Percentiles rank a stretch among this genome's conserved stretches.
Evolutionary conservation across 2,329 filamentous ascomycete species (phyloP).

Genomic region (Plectosphaerella cucumerina): DNA sequence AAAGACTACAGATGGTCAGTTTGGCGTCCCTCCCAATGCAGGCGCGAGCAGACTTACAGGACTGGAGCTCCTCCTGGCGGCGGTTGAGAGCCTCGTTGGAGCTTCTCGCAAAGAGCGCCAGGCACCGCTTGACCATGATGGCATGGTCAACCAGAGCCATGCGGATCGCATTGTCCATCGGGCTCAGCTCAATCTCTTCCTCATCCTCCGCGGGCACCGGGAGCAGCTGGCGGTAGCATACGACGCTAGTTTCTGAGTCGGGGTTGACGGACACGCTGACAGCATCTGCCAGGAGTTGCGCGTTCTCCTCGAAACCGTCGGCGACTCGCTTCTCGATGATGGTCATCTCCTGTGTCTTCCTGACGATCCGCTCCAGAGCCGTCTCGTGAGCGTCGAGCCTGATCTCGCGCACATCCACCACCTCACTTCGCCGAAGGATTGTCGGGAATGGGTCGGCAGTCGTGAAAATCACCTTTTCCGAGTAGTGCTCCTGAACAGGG

Average conservation of each 20-base stretch:
- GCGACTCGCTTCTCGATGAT: constrained; percentile 69
- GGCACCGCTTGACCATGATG: constrained; percentile 77
- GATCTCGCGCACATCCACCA: constrained; percentile 64
- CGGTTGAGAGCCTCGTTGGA: constrained; percentile 54
- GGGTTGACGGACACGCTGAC: constrained; percentile 74
- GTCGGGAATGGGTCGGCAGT: constrained; percentile 87
- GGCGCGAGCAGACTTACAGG: constrained; percentile 47
- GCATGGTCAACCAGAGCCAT: constrained; percentile 87
- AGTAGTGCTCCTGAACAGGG: constrained; percentile 66
- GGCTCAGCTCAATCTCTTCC: constrained; percentile 43
- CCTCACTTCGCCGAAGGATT: constrained; percentile 82
- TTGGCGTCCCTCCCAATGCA: background rate
- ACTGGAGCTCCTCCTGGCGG: constrained; percentile 56
- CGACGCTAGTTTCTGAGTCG: constrained; percentile 70
- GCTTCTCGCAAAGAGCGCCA: constrained; percentile 64
- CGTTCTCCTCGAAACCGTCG: constrained; percentile 67
- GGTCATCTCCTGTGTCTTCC: constrained; percentile 84
- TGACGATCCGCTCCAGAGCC: constrained; percentile 83
- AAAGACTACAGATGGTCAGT: constrained; percentile 43
- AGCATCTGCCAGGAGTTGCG: constrained; percentile 68
- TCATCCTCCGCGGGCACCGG: constrained; percentile 43
- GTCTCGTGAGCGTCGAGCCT: constrained; percentile 74
- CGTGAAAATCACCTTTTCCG: constrained; percentile 80
- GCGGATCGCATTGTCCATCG: constrained; percentile 73
- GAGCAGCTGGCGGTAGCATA: constrained; percentile 71